These are phyloP conservation scores for Rhodotorula mucilaginosa DNA, from an alignment of 1,284 basidiomycete species.

Conservation along the genomic window DNA sequence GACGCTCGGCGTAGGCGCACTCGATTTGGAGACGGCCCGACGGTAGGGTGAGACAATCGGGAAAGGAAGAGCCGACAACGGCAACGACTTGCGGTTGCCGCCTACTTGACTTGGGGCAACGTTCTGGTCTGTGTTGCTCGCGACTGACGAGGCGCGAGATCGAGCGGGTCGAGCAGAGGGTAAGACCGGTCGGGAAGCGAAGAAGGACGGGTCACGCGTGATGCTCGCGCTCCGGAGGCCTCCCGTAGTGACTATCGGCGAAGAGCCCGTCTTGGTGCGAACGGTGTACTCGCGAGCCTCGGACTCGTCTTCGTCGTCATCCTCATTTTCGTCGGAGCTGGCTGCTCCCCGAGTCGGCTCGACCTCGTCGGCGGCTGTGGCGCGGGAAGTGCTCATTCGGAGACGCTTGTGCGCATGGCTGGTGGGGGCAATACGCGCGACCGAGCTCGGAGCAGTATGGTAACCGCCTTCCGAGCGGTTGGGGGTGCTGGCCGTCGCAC, in stretches of 20 bases:
- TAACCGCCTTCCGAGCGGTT: neutral
- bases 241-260: neutral
- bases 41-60: slow-evolving; percentile 16
- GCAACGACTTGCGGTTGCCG: slow-evolving; percentile 24
- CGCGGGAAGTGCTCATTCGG: neutral
- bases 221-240: neutral
- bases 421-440: neutral
- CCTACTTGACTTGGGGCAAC: neutral
- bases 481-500: neutral
- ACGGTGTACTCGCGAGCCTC: slow-evolving; percentile 12
- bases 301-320: slow-evolving; percentile 2
- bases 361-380: neutral
- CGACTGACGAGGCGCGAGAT: neutral
- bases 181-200: neutral
- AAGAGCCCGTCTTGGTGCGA: slow-evolving; percentile 23
- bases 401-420: slow-evolving; percentile 14
- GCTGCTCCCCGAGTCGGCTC: too few relatives aligned
- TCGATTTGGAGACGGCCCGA: too few relatives aligned
- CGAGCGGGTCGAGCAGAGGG: neutral
- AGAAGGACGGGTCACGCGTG: slow-evolving; percentile 23
- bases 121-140: neutral
- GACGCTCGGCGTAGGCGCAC: too few relatives aligned
- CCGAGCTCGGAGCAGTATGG: neutral
- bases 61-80: slow-evolving; percentile 15
- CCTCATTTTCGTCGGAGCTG: neutral